Conservation (phyloP, 805 yeast genomes). For the Candida jianshihensis region DNA sequence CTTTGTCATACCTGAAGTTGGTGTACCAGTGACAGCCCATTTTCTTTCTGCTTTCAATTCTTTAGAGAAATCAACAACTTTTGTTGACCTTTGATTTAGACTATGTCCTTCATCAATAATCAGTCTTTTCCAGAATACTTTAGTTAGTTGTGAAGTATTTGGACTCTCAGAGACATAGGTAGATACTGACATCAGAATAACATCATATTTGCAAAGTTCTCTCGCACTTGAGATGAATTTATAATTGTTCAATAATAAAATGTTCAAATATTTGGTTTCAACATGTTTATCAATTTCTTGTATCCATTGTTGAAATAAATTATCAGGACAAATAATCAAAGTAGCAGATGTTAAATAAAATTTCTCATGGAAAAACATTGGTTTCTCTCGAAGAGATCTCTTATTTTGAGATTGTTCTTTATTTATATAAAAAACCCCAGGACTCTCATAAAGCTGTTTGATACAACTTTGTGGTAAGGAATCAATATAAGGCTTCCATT, state of each 20-base stretch:
- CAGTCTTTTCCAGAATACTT: slow-evolving; percentile 58
- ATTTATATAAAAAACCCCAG: slow-evolving; percentile 39
- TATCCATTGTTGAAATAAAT: slow-evolving; percentile 60
- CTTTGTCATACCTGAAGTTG: slow-evolving; percentile 62
- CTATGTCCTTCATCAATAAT: slow-evolving; percentile 76
- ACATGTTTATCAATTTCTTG: slow-evolving; percentile 53
- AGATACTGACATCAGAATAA: slow-evolving; percentile 43
- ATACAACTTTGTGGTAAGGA: slow-evolving; percentile 40
- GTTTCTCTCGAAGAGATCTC: slow-evolving; percentile 13
- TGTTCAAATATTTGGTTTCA: slow-evolving; percentile 28
- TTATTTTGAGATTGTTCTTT: slow-evolving; percentile 15
- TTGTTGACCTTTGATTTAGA: slow-evolving; percentile 45
- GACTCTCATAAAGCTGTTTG: slow-evolving; percentile 26
- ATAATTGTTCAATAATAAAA: slow-evolving; percentile 23
- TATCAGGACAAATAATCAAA: slow-evolving; percentile 58
- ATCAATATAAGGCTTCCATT: slow-evolving; percentile 46
- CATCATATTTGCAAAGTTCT: slow-evolving; percentile 38
- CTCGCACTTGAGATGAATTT: slow-evolving; percentile 24
- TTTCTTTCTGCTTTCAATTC: slow-evolving; percentile 48
- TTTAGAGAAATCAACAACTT: slow-evolving; percentile 42
- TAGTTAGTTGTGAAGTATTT: slow-evolving; percentile 29
- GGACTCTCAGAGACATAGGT: slow-evolving; percentile 35
- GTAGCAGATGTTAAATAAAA: slow-evolving; percentile 46
- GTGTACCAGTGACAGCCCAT: slow-evolving; percentile 76
- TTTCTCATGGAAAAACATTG: slow-evolving; percentile 20